Evolutionary conservation across 257 asterid species (phyloP).

Genomic region (Ocimum tenuiflorum): DNA sequence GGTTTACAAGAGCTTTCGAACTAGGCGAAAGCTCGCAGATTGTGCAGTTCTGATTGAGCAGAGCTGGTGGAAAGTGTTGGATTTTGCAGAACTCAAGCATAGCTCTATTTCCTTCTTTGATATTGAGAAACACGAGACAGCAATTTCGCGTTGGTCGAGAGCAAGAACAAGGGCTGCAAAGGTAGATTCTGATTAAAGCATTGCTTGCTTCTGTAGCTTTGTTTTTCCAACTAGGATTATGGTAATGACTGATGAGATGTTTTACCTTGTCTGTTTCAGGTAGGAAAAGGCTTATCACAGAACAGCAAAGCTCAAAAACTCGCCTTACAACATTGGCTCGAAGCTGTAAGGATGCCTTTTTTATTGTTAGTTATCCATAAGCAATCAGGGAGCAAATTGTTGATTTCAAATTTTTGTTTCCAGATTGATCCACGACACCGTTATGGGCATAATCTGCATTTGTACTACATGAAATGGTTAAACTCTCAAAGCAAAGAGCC

Average conservation of each 20-base stretch:
- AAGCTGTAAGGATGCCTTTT: slow-evolving; percentile 62
- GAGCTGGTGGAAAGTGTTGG: slow-evolving; percentile 92
- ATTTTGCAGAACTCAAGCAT: slow-evolving; percentile 83
- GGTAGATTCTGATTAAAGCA: slow-evolving; percentile 28
- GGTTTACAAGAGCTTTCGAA: slow-evolving; percentile 83
- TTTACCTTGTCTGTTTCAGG: slow-evolving; percentile 34
- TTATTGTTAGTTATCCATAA: background rate
- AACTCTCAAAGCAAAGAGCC: slow-evolving; percentile 86
- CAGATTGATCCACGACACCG: slow-evolving; percentile 98
- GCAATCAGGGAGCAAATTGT: slow-evolving; percentile 4
- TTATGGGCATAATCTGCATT: slow-evolving; percentile 88
- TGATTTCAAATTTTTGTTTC: slow-evolving; percentile 14
- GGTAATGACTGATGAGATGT: background rate
- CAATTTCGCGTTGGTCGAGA: slow-evolving; percentile 86
- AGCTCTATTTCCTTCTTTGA: slow-evolving; percentile 90
- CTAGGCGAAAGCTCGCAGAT: slow-evolving; percentile 86
- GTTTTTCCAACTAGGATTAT: background rate
- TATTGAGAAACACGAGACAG: slow-evolving; percentile 79
- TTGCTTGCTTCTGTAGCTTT: background rate
- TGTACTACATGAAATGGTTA: slow-evolving; percentile 76
- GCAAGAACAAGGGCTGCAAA: slow-evolving; percentile 95
- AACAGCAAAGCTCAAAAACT: slow-evolving; percentile 81
- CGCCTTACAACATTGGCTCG: slow-evolving; percentile 96
- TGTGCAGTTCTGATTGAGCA: slow-evolving; percentile 90
- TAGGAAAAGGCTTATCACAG: slow-evolving; percentile 87